phyloP scores from a whole-genome alignment of 306 rosid species.

The Sphenostylis stenocarpa region DNA sequence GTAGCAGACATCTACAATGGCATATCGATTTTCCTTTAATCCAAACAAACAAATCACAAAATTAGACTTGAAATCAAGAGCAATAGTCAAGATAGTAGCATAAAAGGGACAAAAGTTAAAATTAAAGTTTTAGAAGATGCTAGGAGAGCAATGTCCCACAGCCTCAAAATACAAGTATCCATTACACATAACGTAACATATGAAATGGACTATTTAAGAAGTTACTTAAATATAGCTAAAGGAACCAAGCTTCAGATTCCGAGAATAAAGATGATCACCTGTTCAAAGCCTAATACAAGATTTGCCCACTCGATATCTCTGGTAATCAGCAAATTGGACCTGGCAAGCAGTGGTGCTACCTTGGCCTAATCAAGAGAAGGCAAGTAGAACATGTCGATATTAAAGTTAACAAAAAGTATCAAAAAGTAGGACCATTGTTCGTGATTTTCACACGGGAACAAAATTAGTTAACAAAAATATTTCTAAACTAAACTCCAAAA shows the following conservation, averaged over 20 bases:
- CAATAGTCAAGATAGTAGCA: not conserved
- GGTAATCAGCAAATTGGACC: slow-evolving; percentile 90
- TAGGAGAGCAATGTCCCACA: not conserved
- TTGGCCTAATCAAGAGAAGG: slow-evolving; percentile 49
- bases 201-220: slow-evolving; percentile 8
- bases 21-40: slow-evolving; percentile 94
- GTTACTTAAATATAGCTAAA: slow-evolving; percentile 14
- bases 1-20: slow-evolving; percentile 86
- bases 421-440: not conserved
- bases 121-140: not conserved
- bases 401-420: not conserved
- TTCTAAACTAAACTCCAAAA: not conserved
- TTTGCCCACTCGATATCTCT: slow-evolving; percentile 98
- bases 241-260: slow-evolving; percentile 18
- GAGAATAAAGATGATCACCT: slow-evolving; percentile 50
- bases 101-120: slow-evolving; percentile 10
- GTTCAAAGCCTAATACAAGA: slow-evolving; percentile 90
- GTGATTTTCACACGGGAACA: not conserved
- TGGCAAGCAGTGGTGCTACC: slow-evolving; percentile 88
- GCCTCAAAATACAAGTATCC: slow-evolving; percentile 5
- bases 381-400: slow-evolving; percentile 27
- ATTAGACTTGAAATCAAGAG: slow-evolving; percentile 11
- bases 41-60: slow-evolving; percentile 36
- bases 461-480: not conserved
- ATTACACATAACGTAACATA: not conserved